Conservation (phyloP, 257 asterid species). For the Cruciata laevipes region DNA sequence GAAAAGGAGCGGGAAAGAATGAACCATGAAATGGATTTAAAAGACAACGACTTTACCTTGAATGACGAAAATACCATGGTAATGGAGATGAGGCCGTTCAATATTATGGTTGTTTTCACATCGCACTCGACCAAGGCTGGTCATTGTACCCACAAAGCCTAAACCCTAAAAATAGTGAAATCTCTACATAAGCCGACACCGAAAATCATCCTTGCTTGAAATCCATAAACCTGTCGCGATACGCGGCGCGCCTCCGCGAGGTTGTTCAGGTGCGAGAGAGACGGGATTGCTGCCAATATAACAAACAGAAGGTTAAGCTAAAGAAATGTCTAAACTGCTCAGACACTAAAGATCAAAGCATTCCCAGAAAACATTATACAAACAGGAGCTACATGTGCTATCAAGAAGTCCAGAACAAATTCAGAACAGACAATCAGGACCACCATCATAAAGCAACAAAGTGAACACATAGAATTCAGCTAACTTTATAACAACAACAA, state of each 20-base stretch:
- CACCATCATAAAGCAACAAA: conserved; percentile 17
- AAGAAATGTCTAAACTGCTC: background rate
- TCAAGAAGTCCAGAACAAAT: conserved; percentile 1
- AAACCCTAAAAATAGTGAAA: too few relatives aligned
- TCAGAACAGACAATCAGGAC: conserved; percentile 1
- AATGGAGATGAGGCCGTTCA: background rate
- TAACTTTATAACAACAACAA: conserved; percentile 18
- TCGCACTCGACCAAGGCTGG: too few relatives aligned
- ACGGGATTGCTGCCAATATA: too few relatives aligned
- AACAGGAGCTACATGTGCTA: background rate
- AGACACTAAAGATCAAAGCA: background rate
- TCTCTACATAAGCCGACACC: too few relatives aligned
- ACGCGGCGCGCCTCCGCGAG: too few relatives aligned
- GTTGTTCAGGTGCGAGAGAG: too few relatives aligned
- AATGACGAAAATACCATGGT: conserved; percentile 23
- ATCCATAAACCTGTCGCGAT: too few relatives aligned
- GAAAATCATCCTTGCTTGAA: too few relatives aligned
- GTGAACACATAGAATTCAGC: conserved; percentile 9
- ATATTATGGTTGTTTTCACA: too few relatives aligned
- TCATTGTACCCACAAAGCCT: too few relatives aligned
- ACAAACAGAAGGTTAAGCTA: background rate
- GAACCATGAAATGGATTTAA: conserved; percentile 20
- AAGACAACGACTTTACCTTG: conserved; percentile 23
- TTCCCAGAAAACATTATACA: background rate
- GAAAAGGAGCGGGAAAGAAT: conserved; percentile 13